A percentile compares a stretch with the other conserved stretches of the same genome.
phyloP scores from a whole-genome alignment of 2,329 filamentous ascomycete genomes.

The Trichothecium roseum region DNA sequence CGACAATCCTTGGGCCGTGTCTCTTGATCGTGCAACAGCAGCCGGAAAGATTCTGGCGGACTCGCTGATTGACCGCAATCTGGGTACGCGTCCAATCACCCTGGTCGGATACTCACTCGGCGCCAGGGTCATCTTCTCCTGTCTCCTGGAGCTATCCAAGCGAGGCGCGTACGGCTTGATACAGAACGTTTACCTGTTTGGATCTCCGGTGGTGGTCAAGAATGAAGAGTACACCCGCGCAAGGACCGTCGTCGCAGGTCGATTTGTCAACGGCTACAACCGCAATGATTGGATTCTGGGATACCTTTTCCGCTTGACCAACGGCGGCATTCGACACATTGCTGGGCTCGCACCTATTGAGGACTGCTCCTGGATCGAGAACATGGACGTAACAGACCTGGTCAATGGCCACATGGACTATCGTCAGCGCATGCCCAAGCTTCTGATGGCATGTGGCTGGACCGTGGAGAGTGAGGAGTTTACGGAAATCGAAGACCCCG shows the following conservation, averaged over 20 bases:
- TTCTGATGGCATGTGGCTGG: conserved; percentile 85
- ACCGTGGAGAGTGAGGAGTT: conserved; percentile 88
- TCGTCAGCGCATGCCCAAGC: conserved; percentile 77
- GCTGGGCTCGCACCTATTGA: conserved; percentile 75
- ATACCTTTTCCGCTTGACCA: conserved; percentile 91
- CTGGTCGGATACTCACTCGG: conserved; percentile 92
- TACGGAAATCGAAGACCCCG: conserved; percentile 90
- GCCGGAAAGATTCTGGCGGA: conserved; percentile 90
- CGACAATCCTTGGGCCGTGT: conserved; percentile 98
- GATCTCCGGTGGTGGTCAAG: conserved; percentile 83
- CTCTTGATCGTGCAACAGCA: conserved; percentile 76
- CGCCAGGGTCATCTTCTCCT: conserved; percentile 84
- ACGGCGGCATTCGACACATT: conserved; percentile 80
- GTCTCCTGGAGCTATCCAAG: conserved; percentile 73
- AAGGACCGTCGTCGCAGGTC: conserved; percentile 76
- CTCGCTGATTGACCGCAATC: conserved; percentile 80
- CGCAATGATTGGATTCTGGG: conserved; percentile 95
- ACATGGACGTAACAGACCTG: conserved; percentile 74
- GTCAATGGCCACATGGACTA: conserved; percentile 97
- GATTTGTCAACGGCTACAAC: conserved; percentile 91
- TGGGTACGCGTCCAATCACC: conserved; percentile 85
- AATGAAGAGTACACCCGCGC: conserved; percentile 79
- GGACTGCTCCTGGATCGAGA: conserved; percentile 72
- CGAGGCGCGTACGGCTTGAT: conserved; percentile 79
- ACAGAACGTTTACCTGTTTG: conserved; percentile 93